phyloP scores from a whole-genome alignment of 2,329 filamentous ascomycete genomes.

The Myriangium duriaei region DNA sequence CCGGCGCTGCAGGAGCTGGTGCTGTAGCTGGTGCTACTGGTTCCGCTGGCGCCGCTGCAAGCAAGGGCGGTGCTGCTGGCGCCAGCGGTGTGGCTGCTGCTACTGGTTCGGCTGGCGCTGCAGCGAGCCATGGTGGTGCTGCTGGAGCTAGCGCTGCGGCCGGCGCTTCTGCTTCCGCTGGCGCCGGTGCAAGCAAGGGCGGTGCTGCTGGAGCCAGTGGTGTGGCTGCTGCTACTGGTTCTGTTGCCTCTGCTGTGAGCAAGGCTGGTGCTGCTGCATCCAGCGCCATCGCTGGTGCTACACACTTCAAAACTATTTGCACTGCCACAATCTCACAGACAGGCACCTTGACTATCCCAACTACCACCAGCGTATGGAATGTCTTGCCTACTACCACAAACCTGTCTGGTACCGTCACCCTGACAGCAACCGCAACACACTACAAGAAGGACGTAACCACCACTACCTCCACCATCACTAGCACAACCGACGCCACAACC shows the following conservation, averaged over 20 bases:
- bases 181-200: background rate
- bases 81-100: background rate
- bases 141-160: background rate
- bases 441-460: background rate
- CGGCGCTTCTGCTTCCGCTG: background rate
- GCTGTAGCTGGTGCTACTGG: background rate
- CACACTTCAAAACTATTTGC: background rate
- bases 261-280: background rate
- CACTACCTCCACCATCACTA: conserved; percentile 1
- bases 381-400: background rate
- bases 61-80: background rate
- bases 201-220: background rate
- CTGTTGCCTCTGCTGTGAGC: background rate
- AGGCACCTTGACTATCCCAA: conserved; percentile 1
- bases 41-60: too few relatives aligned
- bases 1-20: background rate
- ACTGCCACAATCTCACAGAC: conserved; percentile 2
- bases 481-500: background rate
- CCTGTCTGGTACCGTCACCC: background rate
- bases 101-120: background rate
- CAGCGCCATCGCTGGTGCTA: background rate
- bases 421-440: background rate
- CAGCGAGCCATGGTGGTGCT: background rate
- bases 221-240: background rate
- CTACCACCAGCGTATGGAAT: background rate